Percentiles rank a stretch among this genome's conserved stretches.
phyloP scores from a whole-genome alignment of 805 yeast genomes.

The Candida montana region DNA sequence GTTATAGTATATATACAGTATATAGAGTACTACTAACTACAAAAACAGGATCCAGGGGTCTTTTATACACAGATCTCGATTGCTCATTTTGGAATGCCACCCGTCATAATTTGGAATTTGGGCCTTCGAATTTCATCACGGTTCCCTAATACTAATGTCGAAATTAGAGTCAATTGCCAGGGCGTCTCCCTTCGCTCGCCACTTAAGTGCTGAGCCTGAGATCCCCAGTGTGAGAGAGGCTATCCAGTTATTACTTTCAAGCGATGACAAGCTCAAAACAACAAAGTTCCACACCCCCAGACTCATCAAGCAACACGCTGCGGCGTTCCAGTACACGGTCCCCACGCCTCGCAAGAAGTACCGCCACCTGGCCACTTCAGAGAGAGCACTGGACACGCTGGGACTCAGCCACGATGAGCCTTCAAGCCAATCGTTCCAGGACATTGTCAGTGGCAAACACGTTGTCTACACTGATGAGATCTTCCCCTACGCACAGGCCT shows the following conservation, averaged over 20 bases:
- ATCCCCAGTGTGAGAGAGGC: conserved; percentile 29
- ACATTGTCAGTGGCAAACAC: conserved; percentile 59
- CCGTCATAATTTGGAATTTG: too few relatives aligned
- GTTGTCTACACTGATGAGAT: conserved; percentile 37
- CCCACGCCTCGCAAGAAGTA: conserved; percentile 60
- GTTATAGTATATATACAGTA: conserved; percentile 16
- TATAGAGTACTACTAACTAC: too few relatives aligned
- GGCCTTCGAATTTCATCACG: too few relatives aligned
- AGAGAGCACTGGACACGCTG: conserved; percentile 55
- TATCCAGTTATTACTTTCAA: conserved; percentile 21
- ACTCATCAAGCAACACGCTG: conserved; percentile 39
- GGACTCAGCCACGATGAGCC: conserved; percentile 40
- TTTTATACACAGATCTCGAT: not conserved
- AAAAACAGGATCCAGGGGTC: not conserved
- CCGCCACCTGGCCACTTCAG: conserved; percentile 52
- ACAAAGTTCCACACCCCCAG: conserved; percentile 46
- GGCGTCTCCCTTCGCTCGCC: conserved; percentile 11
- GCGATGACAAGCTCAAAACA: conserved; percentile 14
- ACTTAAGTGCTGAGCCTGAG: conserved; percentile 24
- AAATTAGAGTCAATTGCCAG: conserved; percentile 11
- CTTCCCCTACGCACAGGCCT: conserved; percentile 83
- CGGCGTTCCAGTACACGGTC: conserved; percentile 66
- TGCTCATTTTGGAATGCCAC: not conserved
- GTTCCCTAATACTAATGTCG: too few relatives aligned
- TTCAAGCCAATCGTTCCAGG: conserved; percentile 40